Evolutionary conservation across 345 rosid genomes (phyloP).

Genomic region (Syzygium aromaticum): DNA sequence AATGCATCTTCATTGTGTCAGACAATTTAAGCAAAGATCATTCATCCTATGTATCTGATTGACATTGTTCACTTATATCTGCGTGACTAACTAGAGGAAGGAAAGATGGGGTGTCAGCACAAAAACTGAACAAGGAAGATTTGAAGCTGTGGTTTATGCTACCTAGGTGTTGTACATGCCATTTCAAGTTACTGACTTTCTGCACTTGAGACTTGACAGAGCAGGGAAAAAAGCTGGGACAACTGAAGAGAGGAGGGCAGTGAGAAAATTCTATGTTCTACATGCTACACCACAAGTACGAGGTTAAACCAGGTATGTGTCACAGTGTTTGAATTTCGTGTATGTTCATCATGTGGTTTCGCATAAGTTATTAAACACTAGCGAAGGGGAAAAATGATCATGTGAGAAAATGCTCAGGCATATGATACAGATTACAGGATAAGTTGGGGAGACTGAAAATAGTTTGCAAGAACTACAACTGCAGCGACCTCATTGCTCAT

Average conservation of each 20-base stretch:
- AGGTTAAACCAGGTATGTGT: not conserved
- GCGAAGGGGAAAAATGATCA: not conserved
- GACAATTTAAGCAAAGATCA: not conserved
- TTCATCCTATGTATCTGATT: not conserved
- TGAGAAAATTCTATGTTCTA: not conserved
- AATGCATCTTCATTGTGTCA: not conserved
- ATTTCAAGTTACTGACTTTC: not conserved
- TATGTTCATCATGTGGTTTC: not conserved
- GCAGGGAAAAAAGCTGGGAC: not conserved
- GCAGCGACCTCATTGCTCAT: slow-evolving; percentile 8
- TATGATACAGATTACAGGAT: not conserved
- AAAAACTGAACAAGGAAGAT: not conserved
- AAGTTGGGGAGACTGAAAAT: not conserved
- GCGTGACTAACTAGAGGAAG: not conserved
- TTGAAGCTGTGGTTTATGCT: not conserved
- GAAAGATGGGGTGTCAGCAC: not conserved
- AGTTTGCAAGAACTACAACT: not conserved
- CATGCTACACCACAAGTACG: not conserved
- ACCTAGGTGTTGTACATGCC: not conserved
- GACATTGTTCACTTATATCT: not conserved
- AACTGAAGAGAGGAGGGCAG: not conserved
- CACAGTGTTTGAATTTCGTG: not conserved
- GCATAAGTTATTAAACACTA: not conserved
- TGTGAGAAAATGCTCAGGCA: not conserved
- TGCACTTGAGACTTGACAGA: not conserved